Conservation (phyloP, 345 rosid species). For the Kandelia obovata region DNA sequence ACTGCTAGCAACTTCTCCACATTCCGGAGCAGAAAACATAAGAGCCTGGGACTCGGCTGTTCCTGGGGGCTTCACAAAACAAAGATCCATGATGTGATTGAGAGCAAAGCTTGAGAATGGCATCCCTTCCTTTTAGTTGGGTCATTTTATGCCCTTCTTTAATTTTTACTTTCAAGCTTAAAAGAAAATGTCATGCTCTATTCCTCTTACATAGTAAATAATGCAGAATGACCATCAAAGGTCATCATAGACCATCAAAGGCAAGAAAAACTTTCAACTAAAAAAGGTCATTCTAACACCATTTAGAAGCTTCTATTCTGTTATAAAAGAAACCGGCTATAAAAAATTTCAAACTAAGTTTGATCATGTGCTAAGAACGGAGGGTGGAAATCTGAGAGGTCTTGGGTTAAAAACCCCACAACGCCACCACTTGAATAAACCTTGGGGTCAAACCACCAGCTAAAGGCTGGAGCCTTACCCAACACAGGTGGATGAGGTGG, state of each 20-base stretch:
- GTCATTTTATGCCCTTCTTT: neutral
- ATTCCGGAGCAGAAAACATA: constrained; percentile 72
- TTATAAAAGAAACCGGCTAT: too few relatives aligned
- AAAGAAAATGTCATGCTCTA: neutral
- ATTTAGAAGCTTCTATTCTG: neutral
- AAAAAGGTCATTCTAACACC: constrained; percentile 4
- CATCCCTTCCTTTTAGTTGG: constrained; percentile 1
- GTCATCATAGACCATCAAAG: neutral
- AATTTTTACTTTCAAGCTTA: neutral
- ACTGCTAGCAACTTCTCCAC: constrained; percentile 78
- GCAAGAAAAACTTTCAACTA: neutral
- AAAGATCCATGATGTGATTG: constrained; percentile 24
- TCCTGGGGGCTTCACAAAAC: constrained; percentile 88
- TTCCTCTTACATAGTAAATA: neutral
- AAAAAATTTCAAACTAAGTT: too few relatives aligned
- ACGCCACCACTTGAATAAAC: too few relatives aligned
- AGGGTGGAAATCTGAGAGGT: too few relatives aligned
- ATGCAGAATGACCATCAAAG: neutral
- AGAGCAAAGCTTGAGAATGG: constrained; percentile 17
- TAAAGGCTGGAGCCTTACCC: too few relatives aligned
- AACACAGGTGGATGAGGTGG: too few relatives aligned
- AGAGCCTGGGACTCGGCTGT: constrained; percentile 93
- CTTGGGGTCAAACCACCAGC: too few relatives aligned
- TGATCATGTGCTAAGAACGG: too few relatives aligned
- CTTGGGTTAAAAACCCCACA: too few relatives aligned